A percentile compares a stretch with the other conserved stretches of the same genome.
Conservation (phyloP, 306 rosid species). For the Malus fusca region DNA sequence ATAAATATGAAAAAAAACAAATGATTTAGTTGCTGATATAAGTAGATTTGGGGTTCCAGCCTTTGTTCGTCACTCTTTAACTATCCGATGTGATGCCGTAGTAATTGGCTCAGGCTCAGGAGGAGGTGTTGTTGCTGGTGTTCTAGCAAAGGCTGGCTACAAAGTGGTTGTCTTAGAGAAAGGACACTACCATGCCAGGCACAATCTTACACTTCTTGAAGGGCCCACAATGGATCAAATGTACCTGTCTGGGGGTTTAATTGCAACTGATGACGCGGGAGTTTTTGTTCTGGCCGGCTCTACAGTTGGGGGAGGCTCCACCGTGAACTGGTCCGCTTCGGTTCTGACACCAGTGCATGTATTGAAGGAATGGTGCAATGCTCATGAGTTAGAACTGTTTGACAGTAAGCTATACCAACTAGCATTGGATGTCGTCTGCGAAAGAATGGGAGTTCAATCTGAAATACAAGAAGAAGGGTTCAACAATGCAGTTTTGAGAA, state of each 20-base stretch:
- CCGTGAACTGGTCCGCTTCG: constrained; percentile 70
- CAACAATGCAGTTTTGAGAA: constrained; percentile 60
- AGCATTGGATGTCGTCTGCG: constrained; percentile 58
- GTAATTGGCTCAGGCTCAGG: constrained; percentile 86
- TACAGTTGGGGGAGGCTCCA: constrained; percentile 82
- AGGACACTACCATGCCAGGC: constrained; percentile 65
- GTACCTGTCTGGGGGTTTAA: constrained; percentile 50
- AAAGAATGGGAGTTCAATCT: constrained; percentile 66
- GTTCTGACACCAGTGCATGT: constrained; percentile 60
- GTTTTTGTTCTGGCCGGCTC: constrained; percentile 57
- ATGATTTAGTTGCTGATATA: constrained; percentile 34
- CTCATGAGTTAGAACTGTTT: constrained; percentile 42
- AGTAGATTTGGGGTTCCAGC: constrained; percentile 39
- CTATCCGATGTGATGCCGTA: constrained; percentile 60
- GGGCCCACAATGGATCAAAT: constrained; percentile 65
- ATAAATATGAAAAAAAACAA: constrained; percentile 35
- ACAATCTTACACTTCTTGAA: constrained; percentile 75
- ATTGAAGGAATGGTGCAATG: constrained; percentile 54
- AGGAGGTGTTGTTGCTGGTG: constrained; percentile 70
- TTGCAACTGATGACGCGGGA: constrained; percentile 57
- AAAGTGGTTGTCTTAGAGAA: constrained; percentile 70
- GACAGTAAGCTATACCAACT: constrained; percentile 53
- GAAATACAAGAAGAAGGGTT: constrained; percentile 61
- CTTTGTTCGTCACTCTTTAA: constrained; percentile 24
- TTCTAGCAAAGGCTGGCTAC: constrained; percentile 64